These are phyloP conservation scores for Polytrichum commune DNA, from an alignment of 225 moss, liverwort and hornwort genomes.

Conservation along the genomic window DNA sequence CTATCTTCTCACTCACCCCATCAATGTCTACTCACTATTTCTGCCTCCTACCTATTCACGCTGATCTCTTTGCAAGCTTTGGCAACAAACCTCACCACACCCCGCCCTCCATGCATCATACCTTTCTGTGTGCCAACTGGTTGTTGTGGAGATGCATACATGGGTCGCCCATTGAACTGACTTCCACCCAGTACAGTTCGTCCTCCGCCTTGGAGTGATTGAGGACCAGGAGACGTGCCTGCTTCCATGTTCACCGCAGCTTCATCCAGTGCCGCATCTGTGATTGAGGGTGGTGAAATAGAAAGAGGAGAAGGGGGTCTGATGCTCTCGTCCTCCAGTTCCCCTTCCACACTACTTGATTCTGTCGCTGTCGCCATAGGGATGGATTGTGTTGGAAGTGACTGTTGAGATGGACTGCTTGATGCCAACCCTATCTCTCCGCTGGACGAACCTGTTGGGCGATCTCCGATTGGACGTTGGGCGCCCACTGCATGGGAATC, in stretches of 20 bases:
- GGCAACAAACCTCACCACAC: too few relatives aligned
- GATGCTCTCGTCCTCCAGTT: conserved; percentile 30
- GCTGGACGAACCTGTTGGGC: conserved; percentile 33
- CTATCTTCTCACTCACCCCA: background rate
- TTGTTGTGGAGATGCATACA: conserved; percentile 65
- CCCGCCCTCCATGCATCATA: conserved; percentile 5
- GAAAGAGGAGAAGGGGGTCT: conserved; percentile 38
- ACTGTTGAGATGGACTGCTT: conserved; percentile 20
- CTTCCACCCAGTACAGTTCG: conserved; percentile 48
- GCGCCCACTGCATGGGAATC: conserved; percentile 64
- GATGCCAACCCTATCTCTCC: conserved; percentile 40
- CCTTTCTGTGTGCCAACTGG: conserved; percentile 89
- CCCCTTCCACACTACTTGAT: conserved; percentile 34
- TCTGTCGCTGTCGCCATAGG: conserved; percentile 17
- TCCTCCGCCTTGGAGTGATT: conserved; percentile 41
- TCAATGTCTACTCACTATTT: background rate
- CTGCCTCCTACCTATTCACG: too few relatives aligned
- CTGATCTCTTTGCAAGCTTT: too few relatives aligned
- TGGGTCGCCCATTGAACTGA: conserved; percentile 60
- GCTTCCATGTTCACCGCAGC: conserved; percentile 30
- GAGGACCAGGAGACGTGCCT: conserved; percentile 25
- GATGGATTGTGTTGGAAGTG: conserved; percentile 27
- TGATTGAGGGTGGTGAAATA: conserved; percentile 23
- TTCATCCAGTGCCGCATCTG: conserved; percentile 37
- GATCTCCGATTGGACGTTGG: conserved; percentile 69